Evolutionary conservation across 305 asterid genomes (phyloP).

Genomic region (Rubia occidens): DNA sequence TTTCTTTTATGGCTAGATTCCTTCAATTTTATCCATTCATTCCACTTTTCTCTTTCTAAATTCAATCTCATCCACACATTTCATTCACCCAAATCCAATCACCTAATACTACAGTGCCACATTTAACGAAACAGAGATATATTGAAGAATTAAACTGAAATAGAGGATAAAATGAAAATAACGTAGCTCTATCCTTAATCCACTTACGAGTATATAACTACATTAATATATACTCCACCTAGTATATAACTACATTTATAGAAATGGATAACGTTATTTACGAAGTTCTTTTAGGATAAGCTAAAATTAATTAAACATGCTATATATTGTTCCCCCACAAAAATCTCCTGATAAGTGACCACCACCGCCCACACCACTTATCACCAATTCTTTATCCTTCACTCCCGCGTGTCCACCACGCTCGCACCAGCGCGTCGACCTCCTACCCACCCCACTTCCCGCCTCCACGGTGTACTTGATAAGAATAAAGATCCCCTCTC

Average conservation of each 20-base stretch:
- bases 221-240: too few species aligned
- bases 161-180: too few species aligned
- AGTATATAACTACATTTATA: not conserved
- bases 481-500: constrained; percentile 13
- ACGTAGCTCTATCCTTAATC: too few species aligned
- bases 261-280: not conserved
- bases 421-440: not conserved
- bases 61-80: too few species aligned
- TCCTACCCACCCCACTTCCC: not conserved
- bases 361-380: constrained; percentile 2
- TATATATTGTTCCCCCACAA: not conserved
- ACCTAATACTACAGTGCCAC: too few species aligned
- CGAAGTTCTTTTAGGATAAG: not conserved
- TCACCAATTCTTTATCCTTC: not conserved
- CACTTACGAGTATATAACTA: too few species aligned
- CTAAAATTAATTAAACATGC: not conserved
- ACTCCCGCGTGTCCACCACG: not conserved
- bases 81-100: too few species aligned
- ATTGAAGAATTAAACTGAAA: too few species aligned
- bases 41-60: too few species aligned
- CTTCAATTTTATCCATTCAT: too few species aligned
- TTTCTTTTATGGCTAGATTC: too few species aligned
- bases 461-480: constrained; percentile 14
- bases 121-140: too few species aligned
- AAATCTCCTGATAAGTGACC: constrained; percentile 19